These are phyloP conservation scores for Trichoderma simmonsii DNA, from an alignment of 2,329 filamentous ascomycete species.

Conservation along the genomic window DNA sequence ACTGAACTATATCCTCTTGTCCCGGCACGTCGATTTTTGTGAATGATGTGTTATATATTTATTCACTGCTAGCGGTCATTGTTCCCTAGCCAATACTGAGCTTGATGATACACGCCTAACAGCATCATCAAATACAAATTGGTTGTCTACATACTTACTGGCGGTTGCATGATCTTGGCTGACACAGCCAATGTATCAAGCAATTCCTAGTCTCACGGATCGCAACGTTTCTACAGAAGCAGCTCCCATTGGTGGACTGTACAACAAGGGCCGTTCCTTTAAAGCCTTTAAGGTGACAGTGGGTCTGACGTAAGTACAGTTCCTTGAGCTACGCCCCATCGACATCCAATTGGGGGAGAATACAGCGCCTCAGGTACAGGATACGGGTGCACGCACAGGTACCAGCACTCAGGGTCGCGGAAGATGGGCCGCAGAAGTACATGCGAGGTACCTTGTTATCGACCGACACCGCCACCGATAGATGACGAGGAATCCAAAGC, in stretches of 20 bases:
- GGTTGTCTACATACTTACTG: background rate
- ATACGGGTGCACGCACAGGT: background rate
- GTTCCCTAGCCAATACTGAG: background rate
- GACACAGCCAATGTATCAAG: background rate
- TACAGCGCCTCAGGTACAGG: background rate
- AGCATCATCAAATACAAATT: background rate
- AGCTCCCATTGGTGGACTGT: background rate
- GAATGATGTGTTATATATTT: background rate
- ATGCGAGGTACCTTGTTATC: background rate
- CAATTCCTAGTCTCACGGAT: background rate
- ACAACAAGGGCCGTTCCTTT: background rate
- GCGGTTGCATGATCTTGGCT: background rate
- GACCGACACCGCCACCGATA: constrained; percentile 5
- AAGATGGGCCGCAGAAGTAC: background rate
- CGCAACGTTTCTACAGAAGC: constrained; percentile 4
- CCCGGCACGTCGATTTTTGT: background rate
- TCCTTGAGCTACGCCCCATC: background rate
- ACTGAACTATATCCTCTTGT: background rate
- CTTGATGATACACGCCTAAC: background rate
- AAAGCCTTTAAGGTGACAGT: background rate
- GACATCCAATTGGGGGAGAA: background rate
- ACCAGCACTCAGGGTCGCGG: background rate
- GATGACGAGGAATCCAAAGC: background rate
- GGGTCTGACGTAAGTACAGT: constrained; percentile 8
- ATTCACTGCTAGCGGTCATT: background rate